Conservation (phyloP, 2,329 filamentous ascomycete species). For the Biscogniauxia mediterranea region DNA sequence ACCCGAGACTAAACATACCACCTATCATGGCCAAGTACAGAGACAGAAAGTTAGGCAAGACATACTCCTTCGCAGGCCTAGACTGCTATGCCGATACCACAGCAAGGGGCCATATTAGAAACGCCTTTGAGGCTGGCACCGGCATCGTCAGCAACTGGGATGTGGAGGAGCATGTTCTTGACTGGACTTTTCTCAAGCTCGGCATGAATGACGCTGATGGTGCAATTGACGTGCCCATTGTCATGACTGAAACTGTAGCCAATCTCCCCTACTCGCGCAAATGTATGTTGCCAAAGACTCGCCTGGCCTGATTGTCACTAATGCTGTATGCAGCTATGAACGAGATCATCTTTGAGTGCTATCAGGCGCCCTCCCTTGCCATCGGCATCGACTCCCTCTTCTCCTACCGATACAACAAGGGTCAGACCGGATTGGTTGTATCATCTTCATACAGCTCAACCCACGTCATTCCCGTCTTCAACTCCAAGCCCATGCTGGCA, state of each 20-base stretch:
- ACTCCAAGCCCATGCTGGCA: slow-evolving; percentile 77
- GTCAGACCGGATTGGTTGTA: slow-evolving; percentile 81
- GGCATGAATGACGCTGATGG: slow-evolving; percentile 77
- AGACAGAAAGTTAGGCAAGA: slow-evolving; percentile 89
- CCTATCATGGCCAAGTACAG: slow-evolving; percentile 94
- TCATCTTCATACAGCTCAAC: slow-evolving; percentile 93
- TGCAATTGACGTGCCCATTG: slow-evolving; percentile 77
- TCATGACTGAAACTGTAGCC: slow-evolving; percentile 94
- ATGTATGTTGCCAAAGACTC: slow-evolving; percentile 50
- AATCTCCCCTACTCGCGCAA: slow-evolving; percentile 86
- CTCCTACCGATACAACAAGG: slow-evolving; percentile 89
- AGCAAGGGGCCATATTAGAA: slow-evolving; percentile 83
- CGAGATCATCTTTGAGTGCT: slow-evolving; percentile 95
- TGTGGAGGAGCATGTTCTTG: slow-evolving; percentile 89
- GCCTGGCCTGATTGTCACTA: background rate
- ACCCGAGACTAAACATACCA: slow-evolving; percentile 76
- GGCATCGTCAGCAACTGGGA: slow-evolving; percentile 98
- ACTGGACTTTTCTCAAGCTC: slow-evolving; percentile 92
- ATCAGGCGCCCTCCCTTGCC: slow-evolving; percentile 82
- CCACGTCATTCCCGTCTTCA: slow-evolving; percentile 89
- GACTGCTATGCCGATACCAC: slow-evolving; percentile 96
- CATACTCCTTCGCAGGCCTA: slow-evolving; percentile 85
- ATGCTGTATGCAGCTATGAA: slow-evolving; percentile 70
- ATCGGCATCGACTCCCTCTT: slow-evolving; percentile 97
- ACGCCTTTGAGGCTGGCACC: slow-evolving; percentile 85